Evolutionary conservation across 441 rosid species (phyloP).

Genomic region (Arabidopsis hybrid): DNA sequence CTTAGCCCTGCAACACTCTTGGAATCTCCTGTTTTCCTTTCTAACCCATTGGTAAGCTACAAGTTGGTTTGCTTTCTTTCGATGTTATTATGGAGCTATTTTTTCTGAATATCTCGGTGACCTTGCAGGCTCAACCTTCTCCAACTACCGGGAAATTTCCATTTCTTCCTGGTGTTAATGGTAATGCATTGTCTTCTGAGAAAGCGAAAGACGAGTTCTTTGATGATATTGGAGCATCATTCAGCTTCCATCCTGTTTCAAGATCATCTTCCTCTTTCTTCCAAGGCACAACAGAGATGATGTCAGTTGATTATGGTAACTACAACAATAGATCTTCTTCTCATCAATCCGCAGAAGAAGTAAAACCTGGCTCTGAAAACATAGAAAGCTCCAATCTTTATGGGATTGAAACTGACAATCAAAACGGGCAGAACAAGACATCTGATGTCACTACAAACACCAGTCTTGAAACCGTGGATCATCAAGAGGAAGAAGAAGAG

Average conservation of each 20-base stretch:
- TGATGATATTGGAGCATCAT: slow-evolving; percentile 67
- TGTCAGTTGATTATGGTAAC: slow-evolving; percentile 63
- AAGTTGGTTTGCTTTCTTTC: slow-evolving; percentile 17
- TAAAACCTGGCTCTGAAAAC: slow-evolving; percentile 52
- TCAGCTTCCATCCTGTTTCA: slow-evolving; percentile 77
- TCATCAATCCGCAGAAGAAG: slow-evolving; percentile 49
- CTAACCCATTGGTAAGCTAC: slow-evolving; percentile 63
- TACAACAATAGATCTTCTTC: slow-evolving; percentile 48
- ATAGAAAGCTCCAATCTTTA: slow-evolving; percentile 51
- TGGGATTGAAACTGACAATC: slow-evolving; percentile 25
- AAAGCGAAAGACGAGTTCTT: slow-evolving; percentile 66
- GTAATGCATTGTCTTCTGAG: slow-evolving; percentile 49
- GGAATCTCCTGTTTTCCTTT: slow-evolving; percentile 76
- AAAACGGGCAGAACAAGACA: slow-evolving; percentile 52
- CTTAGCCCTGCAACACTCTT: slow-evolving; percentile 75
- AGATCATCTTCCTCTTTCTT: slow-evolving; percentile 62
- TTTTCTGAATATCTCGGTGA: slow-evolving; percentile 19
- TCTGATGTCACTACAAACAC: slow-evolving; percentile 23
- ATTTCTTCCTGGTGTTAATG: slow-evolving; percentile 57
- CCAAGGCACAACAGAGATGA: slow-evolving; percentile 60
- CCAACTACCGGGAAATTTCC: slow-evolving; percentile 95
- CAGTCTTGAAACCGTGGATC: slow-evolving; percentile 41
- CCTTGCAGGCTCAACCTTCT: slow-evolving; percentile 89
- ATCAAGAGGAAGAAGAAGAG: slow-evolving; percentile 70
- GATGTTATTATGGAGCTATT: background rate